Evolutionary conservation across 352 stramenopile genomes (phyloP).

Genomic region (Globisporangium echinulatum): DNA sequence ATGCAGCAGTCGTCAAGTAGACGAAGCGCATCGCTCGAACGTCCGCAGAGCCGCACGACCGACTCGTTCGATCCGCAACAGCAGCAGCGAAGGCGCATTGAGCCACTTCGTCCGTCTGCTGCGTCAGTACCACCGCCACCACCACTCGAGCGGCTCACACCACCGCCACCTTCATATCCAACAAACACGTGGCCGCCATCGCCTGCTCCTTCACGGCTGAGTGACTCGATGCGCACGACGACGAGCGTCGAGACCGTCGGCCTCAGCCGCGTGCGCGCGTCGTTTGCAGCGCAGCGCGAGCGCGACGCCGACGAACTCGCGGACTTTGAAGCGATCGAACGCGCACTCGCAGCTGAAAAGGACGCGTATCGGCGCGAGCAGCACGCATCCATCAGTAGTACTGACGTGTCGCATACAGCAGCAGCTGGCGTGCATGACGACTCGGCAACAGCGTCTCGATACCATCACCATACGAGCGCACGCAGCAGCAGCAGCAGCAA

Average conservation of each 20-base stretch:
- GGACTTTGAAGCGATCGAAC: slow-evolving; percentile 73
- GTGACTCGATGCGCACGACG: slow-evolving; percentile 17
- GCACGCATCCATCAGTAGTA: slow-evolving; percentile 5
- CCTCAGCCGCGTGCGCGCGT: slow-evolving; percentile 45
- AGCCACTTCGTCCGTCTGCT: not conserved
- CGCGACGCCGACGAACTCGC: slow-evolving; percentile 69
- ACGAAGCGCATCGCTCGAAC: too few species aligned
- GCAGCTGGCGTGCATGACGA: too few species aligned
- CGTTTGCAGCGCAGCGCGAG: slow-evolving; percentile 46
- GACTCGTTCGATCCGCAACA: not conserved
- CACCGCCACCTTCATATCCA: too few species aligned
- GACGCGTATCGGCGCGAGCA: slow-evolving; percentile 44
- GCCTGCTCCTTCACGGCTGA: slow-evolving; percentile 1
- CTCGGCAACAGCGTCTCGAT: too few species aligned
- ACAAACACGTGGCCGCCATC: not conserved
- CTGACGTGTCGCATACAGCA: too few species aligned
- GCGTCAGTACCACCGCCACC: not conserved
- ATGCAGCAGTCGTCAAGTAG: slow-evolving; percentile 2
- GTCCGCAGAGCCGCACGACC: not conserved
- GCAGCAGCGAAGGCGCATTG: too few species aligned
- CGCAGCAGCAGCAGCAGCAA: slow-evolving; percentile 1
- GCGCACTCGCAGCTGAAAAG: slow-evolving; percentile 56
- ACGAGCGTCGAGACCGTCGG: slow-evolving; percentile 51
- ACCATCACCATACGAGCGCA: not conserved
- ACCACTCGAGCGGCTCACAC: not conserved